Evolutionary conservation across 2,329 filamentous ascomycete genomes (phyloP), one percentile per base, ranked within the genome.

Genomic region (Conoideocrella luteorostrata): DNA sequence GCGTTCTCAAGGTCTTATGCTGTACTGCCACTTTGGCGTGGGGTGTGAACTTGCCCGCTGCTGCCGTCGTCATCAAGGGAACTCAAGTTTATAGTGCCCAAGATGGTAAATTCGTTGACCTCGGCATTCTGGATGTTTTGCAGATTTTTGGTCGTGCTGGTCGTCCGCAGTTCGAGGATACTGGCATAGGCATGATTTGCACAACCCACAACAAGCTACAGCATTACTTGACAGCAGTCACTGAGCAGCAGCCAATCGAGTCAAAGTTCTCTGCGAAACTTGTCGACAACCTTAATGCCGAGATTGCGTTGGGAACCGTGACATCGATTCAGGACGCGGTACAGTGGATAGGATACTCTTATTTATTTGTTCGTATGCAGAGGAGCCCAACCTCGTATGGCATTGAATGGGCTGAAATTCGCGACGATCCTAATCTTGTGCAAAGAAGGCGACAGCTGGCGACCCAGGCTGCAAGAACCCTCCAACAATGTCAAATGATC

Each of bases 111-210:
- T 97, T 96, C 54, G 85, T 96, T 17, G 93, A 98, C 58, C 75
- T 98, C 5, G 91, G 93, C 3, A 98, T 98, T 52, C 75, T 98
- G 2, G 93, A 98, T 61, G 93, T 98, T 13, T 72, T 98, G 44
- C 93, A 98, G 61, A 98, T 98, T 47, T 98, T 98, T 59, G 93
- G 93, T 71, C 90, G 93, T 75, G 94, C 93, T 47, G 93, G 93
- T 72, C 86, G 93, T 62, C 93, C 94, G 32, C 93, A 98, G 60
- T 98, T 96, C 54, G 90, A 97, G 60, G 93, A 97, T 57, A 93
- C 86, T 28, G 93, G 93, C 72, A 95, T 97, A 53, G 94, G 94
- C 50, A 96, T 96, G 73, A 98, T 98, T 52, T 94, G 89, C 57
- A 98, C 94, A 0, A 95, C 88, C 0, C 85, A 90, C n/a, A 90